Conservation (phyloP, 441 rosid species). For the Daphne laureola region DNA sequence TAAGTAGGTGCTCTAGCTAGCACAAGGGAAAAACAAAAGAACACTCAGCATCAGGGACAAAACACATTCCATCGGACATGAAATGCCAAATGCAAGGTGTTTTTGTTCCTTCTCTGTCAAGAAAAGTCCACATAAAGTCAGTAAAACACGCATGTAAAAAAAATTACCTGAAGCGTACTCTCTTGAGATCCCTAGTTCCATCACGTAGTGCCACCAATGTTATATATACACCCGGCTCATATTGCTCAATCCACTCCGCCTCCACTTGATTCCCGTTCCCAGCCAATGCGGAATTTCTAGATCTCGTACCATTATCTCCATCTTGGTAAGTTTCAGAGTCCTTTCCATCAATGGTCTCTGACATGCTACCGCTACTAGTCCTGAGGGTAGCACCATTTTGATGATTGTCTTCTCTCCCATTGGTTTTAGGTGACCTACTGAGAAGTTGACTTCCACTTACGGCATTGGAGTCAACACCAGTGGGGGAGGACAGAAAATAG, state of each 20-base stretch:
- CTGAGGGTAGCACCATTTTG: slow-evolving; percentile 38
- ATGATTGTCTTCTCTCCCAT: slow-evolving; percentile 32
- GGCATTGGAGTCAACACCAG: slow-evolving; percentile 25
- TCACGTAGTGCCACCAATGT: slow-evolving; percentile 78
- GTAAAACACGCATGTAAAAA: neutral
- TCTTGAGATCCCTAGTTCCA: slow-evolving; percentile 95
- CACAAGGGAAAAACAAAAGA: too few species aligned
- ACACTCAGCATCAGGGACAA: too few species aligned
- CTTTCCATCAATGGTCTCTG: slow-evolving; percentile 41
- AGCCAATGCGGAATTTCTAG: slow-evolving; percentile 42
- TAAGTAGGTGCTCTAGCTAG: too few species aligned
- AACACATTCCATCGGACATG: too few species aligned
- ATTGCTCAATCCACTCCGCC: slow-evolving; percentile 95
- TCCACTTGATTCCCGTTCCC: slow-evolving; percentile 50
- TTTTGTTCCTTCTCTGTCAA: too few species aligned
- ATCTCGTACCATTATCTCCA: slow-evolving; percentile 40
- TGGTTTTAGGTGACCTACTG: slow-evolving; percentile 29
- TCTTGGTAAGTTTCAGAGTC: slow-evolving; percentile 48
- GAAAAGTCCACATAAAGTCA: too few species aligned
- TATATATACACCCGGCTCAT: slow-evolving; percentile 93
- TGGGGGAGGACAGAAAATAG: slow-evolving; percentile 43
- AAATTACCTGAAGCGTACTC: slow-evolving; percentile 95
- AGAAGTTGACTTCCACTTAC: slow-evolving; percentile 36
- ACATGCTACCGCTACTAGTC: slow-evolving; percentile 26
- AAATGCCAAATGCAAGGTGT: too few species aligned